A percentile compares a stretch with the other conserved stretches of the same genome.
These are phyloP conservation scores for Protomyces lactucae-debilis DNA, from an alignment of 1,139 yeast species.

Conservation along the genomic window DNA sequence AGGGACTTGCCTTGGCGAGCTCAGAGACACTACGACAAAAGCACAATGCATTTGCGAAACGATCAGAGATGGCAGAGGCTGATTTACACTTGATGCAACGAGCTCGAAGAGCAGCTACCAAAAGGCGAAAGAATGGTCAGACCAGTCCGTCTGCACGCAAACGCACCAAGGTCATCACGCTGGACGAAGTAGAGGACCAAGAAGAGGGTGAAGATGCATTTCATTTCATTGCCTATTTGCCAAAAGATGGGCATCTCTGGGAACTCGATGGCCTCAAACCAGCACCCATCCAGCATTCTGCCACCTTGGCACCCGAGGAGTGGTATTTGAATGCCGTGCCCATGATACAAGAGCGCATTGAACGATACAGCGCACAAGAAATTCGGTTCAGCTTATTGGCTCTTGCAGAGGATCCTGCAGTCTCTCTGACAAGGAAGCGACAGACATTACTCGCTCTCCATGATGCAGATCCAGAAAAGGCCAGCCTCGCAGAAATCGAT, in stretches of 20 bases:
- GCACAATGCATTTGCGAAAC: constrained; percentile 59
- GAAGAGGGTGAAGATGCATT: constrained; percentile 46
- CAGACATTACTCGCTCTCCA: background rate
- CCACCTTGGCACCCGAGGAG: constrained; percentile 42
- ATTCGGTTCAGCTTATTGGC: constrained; percentile 58
- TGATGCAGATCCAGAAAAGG: background rate
- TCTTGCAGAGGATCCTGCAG: constrained; percentile 51
- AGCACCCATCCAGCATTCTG: constrained; percentile 54
- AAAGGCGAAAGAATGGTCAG: background rate
- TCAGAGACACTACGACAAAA: constrained; percentile 55
- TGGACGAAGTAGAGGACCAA: constrained; percentile 36
- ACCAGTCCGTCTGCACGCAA: constrained; percentile 44
- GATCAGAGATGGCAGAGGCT: constrained; percentile 9
- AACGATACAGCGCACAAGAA: constrained; percentile 48
- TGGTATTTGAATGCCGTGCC: constrained; percentile 45
- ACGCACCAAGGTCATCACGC: background rate
- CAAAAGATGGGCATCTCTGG: constrained; percentile 48
- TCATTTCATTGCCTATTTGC: constrained; percentile 58
- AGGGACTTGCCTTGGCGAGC: constrained; percentile 61
- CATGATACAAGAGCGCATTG: constrained; percentile 48
- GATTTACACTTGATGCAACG: constrained; percentile 6
- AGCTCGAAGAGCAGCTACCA: background rate
- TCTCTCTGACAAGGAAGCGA: constrained; percentile 27
- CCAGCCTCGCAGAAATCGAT: background rate
- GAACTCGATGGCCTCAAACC: constrained; percentile 64